Evolutionary conservation across 75 land plant species (phyloP).

Genomic region (Ceratopteris richardii): DNA sequence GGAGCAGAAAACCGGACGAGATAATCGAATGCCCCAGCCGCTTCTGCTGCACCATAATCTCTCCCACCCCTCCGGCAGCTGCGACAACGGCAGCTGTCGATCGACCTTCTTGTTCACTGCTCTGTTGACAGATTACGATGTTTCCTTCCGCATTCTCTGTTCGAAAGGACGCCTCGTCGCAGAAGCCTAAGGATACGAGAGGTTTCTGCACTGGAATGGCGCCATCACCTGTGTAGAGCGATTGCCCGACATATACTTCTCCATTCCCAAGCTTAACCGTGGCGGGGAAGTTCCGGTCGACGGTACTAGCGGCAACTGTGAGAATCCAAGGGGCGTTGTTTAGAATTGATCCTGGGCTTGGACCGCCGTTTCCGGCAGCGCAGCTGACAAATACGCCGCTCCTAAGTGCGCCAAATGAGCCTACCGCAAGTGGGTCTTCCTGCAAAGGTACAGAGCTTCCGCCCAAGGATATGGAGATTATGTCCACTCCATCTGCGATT

Average conservation of each 20-base stretch:
- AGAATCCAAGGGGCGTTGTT: constrained; percentile 38
- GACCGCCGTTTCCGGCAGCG: constrained; percentile 29
- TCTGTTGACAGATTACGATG: neutral
- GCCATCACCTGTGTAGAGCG: constrained; percentile 13
- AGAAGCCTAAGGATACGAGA: too few relatives aligned
- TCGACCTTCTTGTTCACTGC: neutral
- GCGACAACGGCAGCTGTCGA: neutral
- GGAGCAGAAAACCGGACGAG: constrained; percentile 65
- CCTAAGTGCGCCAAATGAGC: constrained; percentile 30
- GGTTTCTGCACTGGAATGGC: neutral
- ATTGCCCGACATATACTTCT: constrained; percentile 9
- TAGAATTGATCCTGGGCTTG: constrained; percentile 16
- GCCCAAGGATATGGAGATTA: constrained; percentile 35
- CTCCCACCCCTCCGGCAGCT: constrained; percentile 54
- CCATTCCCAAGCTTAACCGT: constrained; percentile 25
- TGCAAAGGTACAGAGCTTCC: constrained; percentile 25
- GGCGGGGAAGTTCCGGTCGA: constrained; percentile 33
- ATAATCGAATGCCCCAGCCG: constrained; percentile 64
- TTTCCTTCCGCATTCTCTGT: neutral
- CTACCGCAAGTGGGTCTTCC: constrained; percentile 27
- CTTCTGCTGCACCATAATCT: constrained; percentile 61
- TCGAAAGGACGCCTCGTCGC: neutral
- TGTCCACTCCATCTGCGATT: constrained; percentile 31
- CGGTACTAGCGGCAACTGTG: constrained; percentile 32
- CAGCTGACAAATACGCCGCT: constrained; percentile 22